These are phyloP conservation scores for Linum trigynum DNA, from an alignment of 345 rosid genomes.

Conservation along the genomic window DNA sequence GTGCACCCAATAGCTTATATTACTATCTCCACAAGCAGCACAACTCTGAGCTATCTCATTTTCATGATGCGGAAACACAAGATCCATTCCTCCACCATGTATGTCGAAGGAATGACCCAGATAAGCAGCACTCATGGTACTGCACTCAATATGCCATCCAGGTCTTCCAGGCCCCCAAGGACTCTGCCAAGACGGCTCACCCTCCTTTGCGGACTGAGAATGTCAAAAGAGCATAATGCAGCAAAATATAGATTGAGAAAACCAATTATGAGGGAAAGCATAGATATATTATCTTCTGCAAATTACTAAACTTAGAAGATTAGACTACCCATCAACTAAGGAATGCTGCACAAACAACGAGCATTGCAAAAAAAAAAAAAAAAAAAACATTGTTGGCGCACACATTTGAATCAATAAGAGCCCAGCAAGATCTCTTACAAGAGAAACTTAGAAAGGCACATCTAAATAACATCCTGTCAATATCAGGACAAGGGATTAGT, in stretches of 20 bases:
- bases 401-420: neutral
- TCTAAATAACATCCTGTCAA: neutral
- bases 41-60: slow-evolving; percentile 98
- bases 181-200: slow-evolving; percentile 94
- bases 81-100: slow-evolving; percentile 99
- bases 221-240: neutral
- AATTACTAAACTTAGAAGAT: neutral
- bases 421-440: neutral
- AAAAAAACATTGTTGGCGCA: neutral
- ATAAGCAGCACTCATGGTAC: slow-evolving; percentile 93
- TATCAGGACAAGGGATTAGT: too few relatives aligned
- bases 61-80: slow-evolving; percentile 94
- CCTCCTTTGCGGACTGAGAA: slow-evolving; percentile 70
- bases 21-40: slow-evolving; percentile 71
- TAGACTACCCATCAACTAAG: neutral
- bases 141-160: slow-evolving; percentile 97
- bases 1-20: slow-evolving; percentile 82
- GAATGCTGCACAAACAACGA: neutral
- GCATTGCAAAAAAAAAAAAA: neutral
- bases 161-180: slow-evolving; percentile 99
- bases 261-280: neutral
- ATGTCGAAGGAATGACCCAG: slow-evolving; percentile 79
- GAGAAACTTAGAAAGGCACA: neutral
- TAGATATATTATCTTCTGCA: neutral
- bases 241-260: neutral